phyloP scores from a whole-genome alignment of 1,139 yeast species.

The Blastobotrys illinoisensis region DNA sequence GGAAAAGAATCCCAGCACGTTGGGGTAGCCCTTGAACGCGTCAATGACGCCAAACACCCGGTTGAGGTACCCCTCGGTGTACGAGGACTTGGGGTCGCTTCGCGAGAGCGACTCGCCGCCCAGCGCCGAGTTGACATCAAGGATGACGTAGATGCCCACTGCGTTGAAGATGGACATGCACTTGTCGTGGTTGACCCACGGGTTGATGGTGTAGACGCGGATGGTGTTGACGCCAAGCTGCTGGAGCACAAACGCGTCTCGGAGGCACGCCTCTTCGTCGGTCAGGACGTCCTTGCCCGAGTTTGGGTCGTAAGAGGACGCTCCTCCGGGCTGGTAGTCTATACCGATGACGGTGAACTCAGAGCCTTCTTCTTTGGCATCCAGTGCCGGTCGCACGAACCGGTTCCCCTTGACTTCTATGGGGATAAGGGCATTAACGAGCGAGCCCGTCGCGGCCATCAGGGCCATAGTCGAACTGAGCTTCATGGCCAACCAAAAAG shows the following conservation, averaged over 20 bases:
- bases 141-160: conserved; percentile 82
- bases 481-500: conserved; percentile 2
- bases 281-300: conserved; percentile 64
- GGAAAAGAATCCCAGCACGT: conserved; percentile 83
- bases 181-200: conserved; percentile 73
- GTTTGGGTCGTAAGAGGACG: conserved; percentile 47
- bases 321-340: conserved; percentile 72
- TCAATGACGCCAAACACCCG: conserved; percentile 81
- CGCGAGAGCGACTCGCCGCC: conserved; percentile 64
- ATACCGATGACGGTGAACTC: conserved; percentile 53
- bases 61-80: conserved; percentile 59
- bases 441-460: conserved; percentile 3
- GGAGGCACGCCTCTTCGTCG: conserved; percentile 61
- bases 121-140: conserved; percentile 82
- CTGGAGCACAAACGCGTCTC: conserved; percentile 77
- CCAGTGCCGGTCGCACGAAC: conserved; percentile 68
- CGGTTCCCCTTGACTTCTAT: conserved; percentile 54
- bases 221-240: conserved; percentile 62
- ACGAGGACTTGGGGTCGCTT: conserved; percentile 62
- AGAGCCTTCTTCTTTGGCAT: conserved; percentile 25
- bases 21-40: conserved; percentile 74
- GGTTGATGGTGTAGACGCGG: conserved; percentile 65
- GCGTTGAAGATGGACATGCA: conserved; percentile 82
- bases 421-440: conserved; percentile 37
- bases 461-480: conserved; percentile 10